These are phyloP conservation scores for Fusarium brachygibbosum DNA, from an alignment of 2,329 filamentous ascomycete genomes.

Conservation along the genomic window DNA sequence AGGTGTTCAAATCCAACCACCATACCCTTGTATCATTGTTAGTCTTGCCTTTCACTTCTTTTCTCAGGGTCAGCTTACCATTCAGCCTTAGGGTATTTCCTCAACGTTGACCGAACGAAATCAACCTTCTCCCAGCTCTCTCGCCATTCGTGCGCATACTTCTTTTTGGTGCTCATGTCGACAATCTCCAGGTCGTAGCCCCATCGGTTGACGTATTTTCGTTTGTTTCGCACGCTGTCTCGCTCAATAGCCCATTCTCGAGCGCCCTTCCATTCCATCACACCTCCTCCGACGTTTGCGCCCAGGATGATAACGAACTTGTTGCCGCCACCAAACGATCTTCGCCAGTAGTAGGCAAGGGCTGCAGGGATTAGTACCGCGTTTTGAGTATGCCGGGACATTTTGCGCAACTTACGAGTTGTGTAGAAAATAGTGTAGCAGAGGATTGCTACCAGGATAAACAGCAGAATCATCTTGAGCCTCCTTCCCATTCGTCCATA, in stretches of 20 bases:
- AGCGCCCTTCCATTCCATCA: constrained; percentile 99
- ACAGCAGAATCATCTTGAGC: constrained; percentile 72
- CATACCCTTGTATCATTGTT: constrained; percentile 84
- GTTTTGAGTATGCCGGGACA: neutral
- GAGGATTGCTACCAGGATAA: constrained; percentile 74
- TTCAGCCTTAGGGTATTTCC: constrained; percentile 95
- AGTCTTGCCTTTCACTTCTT: constrained; percentile 17
- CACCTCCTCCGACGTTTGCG: constrained; percentile 93
- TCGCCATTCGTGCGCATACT: constrained; percentile 98
- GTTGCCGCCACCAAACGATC: constrained; percentile 82
- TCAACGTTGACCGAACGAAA: constrained; percentile 86
- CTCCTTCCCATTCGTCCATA: constrained; percentile 71
- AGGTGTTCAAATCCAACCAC: constrained; percentile 98
- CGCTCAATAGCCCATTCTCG: constrained; percentile 98
- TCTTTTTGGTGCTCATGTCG: constrained; percentile 98
- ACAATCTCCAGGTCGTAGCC: constrained; percentile 96
- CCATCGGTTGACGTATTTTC: constrained; percentile 87
- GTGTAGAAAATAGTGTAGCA: constrained; percentile 79
- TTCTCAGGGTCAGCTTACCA: constrained; percentile 72
- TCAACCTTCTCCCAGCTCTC: constrained; percentile 99
- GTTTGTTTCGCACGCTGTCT: constrained; percentile 96
- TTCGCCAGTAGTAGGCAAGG: constrained; percentile 74
- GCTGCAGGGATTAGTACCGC: constrained; percentile 16
- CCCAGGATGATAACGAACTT: constrained; percentile 95
- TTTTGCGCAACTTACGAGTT: constrained; percentile 72